Evolutionary conservation across 1,284 basidiomycete genomes (phyloP), one percentile per base, ranked within the genome.

Genomic region (Ganoderma leucocontextum): DNA sequence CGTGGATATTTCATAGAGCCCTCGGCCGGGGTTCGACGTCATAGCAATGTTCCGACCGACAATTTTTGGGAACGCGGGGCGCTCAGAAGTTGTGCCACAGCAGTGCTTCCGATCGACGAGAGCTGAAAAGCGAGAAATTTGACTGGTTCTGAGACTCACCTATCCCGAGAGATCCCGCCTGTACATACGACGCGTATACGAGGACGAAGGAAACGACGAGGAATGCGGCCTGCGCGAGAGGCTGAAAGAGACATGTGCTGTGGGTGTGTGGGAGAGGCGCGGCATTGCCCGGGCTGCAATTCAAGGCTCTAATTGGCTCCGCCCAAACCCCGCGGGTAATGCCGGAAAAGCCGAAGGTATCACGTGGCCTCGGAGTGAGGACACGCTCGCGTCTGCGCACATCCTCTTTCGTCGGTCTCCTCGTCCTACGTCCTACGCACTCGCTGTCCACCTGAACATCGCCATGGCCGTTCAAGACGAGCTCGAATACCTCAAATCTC

Each of bases 401-500:
- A 66, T 62, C 64, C 35, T 63, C 53, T 59, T 49, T 64, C 65
- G 67, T 65, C 64, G 69, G 52, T 60, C 67, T 59, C 67, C 68
- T 38, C 60, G 57, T 57, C 63, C 41, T 39, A 38, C 60, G 57
- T 57, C 63, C 41, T 39, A 38, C 38, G 41, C 59, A 59, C 59
- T 62, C 65, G 60, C 63, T 38, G 55, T 64, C 66, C 49, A 63
- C 55, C 55, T 42, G 25, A 49, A 61, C 52, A 17, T 55, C 72
- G 74, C 69, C 65, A 91, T 92, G 90, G 84, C 88, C 73, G 84
- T 84, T 70, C 84, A 81, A 78, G 90, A 82, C 71, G 94, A 96
- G 83, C 86, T 97, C 76, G 93, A 94, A 77, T 95, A 97, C 82
- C 91, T 97, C 84, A 97, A 97, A 83, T 84, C 86, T 63, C 91